phyloP scores from a whole-genome alignment of 1,139 yeast genomes.

The Pneumocystis canis region DNA sequence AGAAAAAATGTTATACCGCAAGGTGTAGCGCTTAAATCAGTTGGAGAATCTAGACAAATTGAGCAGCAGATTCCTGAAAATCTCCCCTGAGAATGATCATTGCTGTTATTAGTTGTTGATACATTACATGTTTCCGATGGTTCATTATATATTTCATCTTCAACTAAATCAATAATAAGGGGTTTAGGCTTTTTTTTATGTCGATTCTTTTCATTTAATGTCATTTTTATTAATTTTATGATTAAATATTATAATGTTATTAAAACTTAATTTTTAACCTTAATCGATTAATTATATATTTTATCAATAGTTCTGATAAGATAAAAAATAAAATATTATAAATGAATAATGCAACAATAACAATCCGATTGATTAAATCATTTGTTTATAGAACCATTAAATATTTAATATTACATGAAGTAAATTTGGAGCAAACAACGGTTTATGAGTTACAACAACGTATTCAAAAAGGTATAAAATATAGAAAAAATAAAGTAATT shows the following conservation, averaged over 20 bases:
- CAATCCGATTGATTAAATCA: constrained; percentile 76
- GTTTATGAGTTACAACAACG: constrained; percentile 44
- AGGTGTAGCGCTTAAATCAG: not conserved
- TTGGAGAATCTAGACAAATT: not conserved
- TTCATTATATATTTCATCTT: not conserved
- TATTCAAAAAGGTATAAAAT: constrained; percentile 19
- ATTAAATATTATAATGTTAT: no score
- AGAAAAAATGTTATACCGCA: not conserved
- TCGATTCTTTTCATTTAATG: not conserved
- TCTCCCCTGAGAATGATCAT: no score
- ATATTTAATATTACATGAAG: constrained; percentile 55
- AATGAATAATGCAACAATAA: constrained; percentile 52
- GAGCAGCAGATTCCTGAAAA: not conserved
- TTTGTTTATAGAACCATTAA: constrained; percentile 86
- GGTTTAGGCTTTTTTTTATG: not conserved
- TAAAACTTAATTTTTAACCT: no score
- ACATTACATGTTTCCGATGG: no score
- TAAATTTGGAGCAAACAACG: constrained; percentile 58
- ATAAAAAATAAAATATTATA: no score
- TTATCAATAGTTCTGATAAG: no score
- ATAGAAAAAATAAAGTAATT: no score
- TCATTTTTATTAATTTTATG: not conserved
- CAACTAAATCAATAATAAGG: not conserved
- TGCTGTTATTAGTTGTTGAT: no score
- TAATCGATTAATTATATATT: no score